These are phyloP conservation scores for Murraya paniculata DNA, from an alignment of 345 rosid species.

Conservation along the genomic window DNA sequence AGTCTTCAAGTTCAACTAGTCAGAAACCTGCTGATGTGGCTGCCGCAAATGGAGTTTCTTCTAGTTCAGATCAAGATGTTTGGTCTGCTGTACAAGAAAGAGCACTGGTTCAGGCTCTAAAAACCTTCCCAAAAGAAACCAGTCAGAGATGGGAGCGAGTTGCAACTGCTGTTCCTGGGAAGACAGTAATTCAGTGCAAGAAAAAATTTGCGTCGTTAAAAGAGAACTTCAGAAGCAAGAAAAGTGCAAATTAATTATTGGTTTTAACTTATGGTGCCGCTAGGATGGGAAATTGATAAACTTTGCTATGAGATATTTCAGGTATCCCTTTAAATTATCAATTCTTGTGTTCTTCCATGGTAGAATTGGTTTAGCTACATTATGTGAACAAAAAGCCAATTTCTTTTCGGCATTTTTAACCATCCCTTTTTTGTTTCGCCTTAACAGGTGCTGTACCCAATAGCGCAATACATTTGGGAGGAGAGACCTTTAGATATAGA, in stretches of 20 bases:
- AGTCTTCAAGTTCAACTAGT: conserved; percentile 33
- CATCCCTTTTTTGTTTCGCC: neutral
- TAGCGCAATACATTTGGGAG: neutral
- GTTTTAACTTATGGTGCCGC: neutral
- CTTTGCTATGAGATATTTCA: neutral
- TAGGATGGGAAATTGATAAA: neutral
- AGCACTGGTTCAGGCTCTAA: conserved; percentile 89
- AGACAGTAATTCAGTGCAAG: conserved; percentile 88
- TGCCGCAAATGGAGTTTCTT: conserved; percentile 38
- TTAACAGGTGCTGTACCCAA: neutral
- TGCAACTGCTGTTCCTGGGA: conserved; percentile 96
- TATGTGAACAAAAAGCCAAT: neutral
- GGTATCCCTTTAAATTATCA: neutral
- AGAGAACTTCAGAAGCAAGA: conserved; percentile 86
- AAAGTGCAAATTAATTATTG: conserved; percentile 33
- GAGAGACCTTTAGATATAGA: conserved; percentile 11
- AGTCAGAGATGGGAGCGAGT: conserved; percentile 97
- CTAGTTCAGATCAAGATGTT: conserved; percentile 66
- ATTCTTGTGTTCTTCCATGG: neutral
- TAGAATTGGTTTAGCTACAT: neutral
- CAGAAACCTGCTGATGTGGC: conserved; percentile 33
- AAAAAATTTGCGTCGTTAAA: conserved; percentile 76
- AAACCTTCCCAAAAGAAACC: conserved; percentile 93
- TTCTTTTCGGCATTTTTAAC: conserved; percentile 3
- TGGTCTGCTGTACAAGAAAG: conserved; percentile 98